A percentile compares a stretch with the other conserved stretches of the same genome.
phyloP scores from a whole-genome alignment of 805 yeast species.

The Ogataea angusta region DNA sequence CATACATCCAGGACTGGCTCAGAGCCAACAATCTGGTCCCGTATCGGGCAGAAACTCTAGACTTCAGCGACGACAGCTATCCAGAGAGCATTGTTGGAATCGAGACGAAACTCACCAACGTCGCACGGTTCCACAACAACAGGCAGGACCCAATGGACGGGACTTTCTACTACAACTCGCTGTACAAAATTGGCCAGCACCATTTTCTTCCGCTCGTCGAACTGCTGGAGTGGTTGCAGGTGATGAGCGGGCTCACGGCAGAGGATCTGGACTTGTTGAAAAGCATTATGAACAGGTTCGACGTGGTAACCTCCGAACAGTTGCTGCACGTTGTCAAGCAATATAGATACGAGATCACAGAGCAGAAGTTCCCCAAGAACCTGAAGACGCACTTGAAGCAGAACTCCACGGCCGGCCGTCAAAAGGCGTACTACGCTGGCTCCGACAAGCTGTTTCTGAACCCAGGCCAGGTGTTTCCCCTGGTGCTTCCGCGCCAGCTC shows the following conservation, averaged over 20 bases:
- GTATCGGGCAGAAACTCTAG: slow-evolving; percentile 26
- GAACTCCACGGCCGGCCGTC: slow-evolving; percentile 18
- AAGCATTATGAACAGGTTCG: slow-evolving; percentile 50
- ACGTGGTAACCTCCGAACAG: slow-evolving; percentile 63
- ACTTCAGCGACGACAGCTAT: slow-evolving; percentile 26
- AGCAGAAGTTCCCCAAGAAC: slow-evolving; percentile 58
- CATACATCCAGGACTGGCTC: slow-evolving; percentile 92
- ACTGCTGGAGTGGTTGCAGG: slow-evolving; percentile 86
- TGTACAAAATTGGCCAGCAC: slow-evolving; percentile 59
- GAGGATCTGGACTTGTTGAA: slow-evolving; percentile 56
- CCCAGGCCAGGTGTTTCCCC: slow-evolving; percentile 48
- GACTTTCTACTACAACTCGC: slow-evolving; percentile 59
- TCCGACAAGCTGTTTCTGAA: slow-evolving; percentile 43
- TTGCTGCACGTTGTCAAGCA: slow-evolving; percentile 65
- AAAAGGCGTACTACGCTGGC: slow-evolving; percentile 23
- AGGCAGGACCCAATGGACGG: slow-evolving; percentile 45
- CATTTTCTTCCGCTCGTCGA: slow-evolving; percentile 75
- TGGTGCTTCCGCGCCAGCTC: slow-evolving; percentile 66
- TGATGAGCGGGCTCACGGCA: slow-evolving; percentile 57
- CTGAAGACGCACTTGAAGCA: slow-evolving; percentile 43
- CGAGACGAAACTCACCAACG: slow-evolving; percentile 25
- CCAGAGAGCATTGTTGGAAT: slow-evolving; percentile 33
- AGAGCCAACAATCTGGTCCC: slow-evolving; percentile 60
- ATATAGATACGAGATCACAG: slow-evolving; percentile 84
- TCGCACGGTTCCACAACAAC: slow-evolving; percentile 30